Evolutionary conservation across 2,329 filamentous ascomycete species (phyloP), one percentile per base, ranked within the genome.

Genomic region (Talaromyces funiculosus): DNA sequence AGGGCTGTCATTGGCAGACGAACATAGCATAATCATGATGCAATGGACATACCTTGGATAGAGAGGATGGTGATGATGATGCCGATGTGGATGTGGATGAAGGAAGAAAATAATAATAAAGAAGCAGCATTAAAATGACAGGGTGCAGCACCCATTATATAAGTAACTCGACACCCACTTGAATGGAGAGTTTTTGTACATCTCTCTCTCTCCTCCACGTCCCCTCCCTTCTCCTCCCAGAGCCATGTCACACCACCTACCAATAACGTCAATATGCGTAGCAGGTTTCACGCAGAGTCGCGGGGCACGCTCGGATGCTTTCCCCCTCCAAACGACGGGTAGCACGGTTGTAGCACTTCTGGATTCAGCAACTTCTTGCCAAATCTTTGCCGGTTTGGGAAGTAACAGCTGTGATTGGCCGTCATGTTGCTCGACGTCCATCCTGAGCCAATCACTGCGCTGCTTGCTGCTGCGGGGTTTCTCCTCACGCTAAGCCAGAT

Each of bases 401-500:
- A 56, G 33, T 16, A 56, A 1, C 33, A 18, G 14, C 2, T n/a
- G 8, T 60, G 53, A 60, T 60, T 61, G 24, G 59, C 16, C 8
- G 33, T 12, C 3, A 7, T 12, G 1, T 8, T 1, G n/a, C 26
- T 35, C 14, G 31, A 10, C 1, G 8, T 16, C 38, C 53, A 20
- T 18, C 14, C 1, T 4, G 14, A 24, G 43, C 43, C 24, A 47
- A 47, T 47, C 24, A 47, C 1, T 1, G 9, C 29, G 43, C 42
- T 4, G 42, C 1, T 4, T 16, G 5, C 12, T 2, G 1, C 9
- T 18, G 42, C 20, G 42, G 42, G 12, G 20, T 16, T 16, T 57
- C 60, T 29, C 60, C 60, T 43, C 60, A 58, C 54, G 1, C 59
- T 57, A 61, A 29, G 4, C 53, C 26, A 1, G 1, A 53, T 53